These are phyloP conservation scores for Dictyostelium firmibasis DNA, from an alignment of 78 protist species.

Conservation along the genomic window DNA sequence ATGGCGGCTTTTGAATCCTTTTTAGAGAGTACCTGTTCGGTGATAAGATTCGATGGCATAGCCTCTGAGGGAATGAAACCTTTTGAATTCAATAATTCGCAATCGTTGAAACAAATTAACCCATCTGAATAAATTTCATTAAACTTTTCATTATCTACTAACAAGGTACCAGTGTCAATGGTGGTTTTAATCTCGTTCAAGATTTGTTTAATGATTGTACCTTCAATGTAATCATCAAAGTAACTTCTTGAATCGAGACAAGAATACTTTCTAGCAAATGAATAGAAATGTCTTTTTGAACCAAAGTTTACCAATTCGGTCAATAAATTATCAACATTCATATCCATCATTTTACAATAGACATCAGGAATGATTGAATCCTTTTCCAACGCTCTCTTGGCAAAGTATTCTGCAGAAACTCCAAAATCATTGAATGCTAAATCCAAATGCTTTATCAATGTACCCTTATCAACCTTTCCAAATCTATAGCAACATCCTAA, in stretches of 20 bases:
- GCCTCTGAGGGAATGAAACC: neutral
- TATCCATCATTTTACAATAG: neutral
- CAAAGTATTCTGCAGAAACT: neutral
- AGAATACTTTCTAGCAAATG: neutral
- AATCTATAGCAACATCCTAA: slow-evolving; percentile 4
- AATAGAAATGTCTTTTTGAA: neutral
- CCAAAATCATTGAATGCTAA: slow-evolving; percentile 1
- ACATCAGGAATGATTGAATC: neutral
- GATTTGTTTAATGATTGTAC: neutral
- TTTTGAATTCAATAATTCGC: neutral
- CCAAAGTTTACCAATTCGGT: neutral
- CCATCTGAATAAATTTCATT: neutral
- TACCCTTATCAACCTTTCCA: neutral
- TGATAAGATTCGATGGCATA: neutral
- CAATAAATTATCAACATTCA: neutral
- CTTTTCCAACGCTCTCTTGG: neutral
- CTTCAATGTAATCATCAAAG: neutral
- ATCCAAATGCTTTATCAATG: neutral
- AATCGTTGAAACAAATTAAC: neutral
- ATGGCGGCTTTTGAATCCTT: neutral
- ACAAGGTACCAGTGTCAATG: neutral
- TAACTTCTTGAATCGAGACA: slow-evolving; percentile 1
- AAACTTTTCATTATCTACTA: neutral
- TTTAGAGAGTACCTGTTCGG: neutral
- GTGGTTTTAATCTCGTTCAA: neutral